A percentile compares a stretch with the other conserved stretches of the same genome.
Conservation (phyloP, 208 protist species). For the Herpetomonas samuelpessoai region DNA sequence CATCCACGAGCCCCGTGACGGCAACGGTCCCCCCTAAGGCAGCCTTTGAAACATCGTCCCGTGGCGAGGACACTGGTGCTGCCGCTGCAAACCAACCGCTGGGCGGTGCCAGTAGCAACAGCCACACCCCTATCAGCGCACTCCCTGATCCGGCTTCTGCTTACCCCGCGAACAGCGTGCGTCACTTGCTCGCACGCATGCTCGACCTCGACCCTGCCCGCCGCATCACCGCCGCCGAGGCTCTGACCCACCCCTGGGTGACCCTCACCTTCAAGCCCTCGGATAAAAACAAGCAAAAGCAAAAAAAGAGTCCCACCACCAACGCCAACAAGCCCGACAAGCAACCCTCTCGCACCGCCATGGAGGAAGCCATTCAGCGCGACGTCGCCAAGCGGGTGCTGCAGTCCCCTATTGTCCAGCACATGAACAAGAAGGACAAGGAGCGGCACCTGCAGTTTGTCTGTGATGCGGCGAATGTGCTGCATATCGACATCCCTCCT, state of each 20-base stretch:
- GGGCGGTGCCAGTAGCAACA: slow-evolving; percentile 6
- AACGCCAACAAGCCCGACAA: slow-evolving; percentile 5
- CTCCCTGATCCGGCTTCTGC: background rate
- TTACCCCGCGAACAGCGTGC: slow-evolving; percentile 40
- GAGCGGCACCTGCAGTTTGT: slow-evolving; percentile 82
- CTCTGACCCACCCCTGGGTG: slow-evolving; percentile 73
- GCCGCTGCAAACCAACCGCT: background rate
- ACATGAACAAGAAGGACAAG: slow-evolving; percentile 46
- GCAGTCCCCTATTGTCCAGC: slow-evolving; percentile 39
- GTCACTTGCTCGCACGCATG: slow-evolving; percentile 50
- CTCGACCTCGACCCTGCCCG: slow-evolving; percentile 54
- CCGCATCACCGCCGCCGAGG: slow-evolving; percentile 63
- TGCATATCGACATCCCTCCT: slow-evolving; percentile 48
- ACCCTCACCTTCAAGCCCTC: slow-evolving; percentile 31
- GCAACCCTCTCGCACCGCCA: slow-evolving; percentile 17
- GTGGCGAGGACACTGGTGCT: background rate
- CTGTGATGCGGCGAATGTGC: slow-evolving; percentile 66
- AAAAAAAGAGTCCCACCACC: slow-evolving; percentile 7
- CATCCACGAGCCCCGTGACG: no score
- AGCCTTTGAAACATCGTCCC: no score
- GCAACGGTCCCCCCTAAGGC: no score
- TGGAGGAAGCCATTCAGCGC: slow-evolving; percentile 45
- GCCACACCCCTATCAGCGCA: background rate
- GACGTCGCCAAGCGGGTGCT: slow-evolving; percentile 52
- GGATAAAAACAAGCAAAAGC: slow-evolving; percentile 16